phyloP scores from a whole-genome alignment of 768 basidiomycete species.

The Phlebiopsis gigantea region DNA sequence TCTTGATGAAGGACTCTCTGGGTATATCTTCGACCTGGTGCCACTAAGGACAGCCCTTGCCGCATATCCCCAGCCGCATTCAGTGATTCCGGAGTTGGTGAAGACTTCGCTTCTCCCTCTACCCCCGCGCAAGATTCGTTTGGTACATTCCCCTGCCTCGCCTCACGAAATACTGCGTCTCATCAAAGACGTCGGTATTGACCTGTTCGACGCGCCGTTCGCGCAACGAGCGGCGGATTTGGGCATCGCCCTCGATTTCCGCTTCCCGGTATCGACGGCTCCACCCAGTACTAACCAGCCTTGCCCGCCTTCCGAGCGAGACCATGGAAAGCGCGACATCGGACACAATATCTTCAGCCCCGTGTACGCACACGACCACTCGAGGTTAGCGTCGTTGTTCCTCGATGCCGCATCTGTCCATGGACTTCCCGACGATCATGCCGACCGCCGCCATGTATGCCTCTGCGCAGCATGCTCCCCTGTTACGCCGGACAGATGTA shows the following conservation, averaged over 20 bases:
- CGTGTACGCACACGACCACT: constrained; percentile 57
- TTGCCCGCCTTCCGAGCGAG: constrained; percentile 7
- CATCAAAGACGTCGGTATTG: constrained; percentile 60
- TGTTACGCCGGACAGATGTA: constrained; percentile 25
- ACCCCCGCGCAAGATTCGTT: constrained; percentile 52
- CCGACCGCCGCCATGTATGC: constrained; percentile 28
- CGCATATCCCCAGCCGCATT: not conserved
- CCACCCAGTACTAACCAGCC: constrained; percentile 9
- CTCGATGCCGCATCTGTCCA: constrained; percentile 21
- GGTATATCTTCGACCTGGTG: constrained; percentile 68
- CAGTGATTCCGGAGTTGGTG: constrained; percentile 38
- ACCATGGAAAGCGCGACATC: constrained; percentile 35
- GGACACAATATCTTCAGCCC: constrained; percentile 72
- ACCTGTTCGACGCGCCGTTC: constrained; percentile 74
- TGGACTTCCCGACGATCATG: not conserved
- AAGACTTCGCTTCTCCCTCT: constrained; percentile 54
- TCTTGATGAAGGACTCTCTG: constrained; percentile 64
- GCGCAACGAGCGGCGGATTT: constrained; percentile 59
- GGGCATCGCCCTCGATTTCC: constrained; percentile 77
- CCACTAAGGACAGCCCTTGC: constrained; percentile 29
- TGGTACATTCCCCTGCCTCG: constrained; percentile 46
- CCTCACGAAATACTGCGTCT: constrained; percentile 77
- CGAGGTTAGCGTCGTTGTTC: constrained; percentile 40
- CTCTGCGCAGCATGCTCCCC: constrained; percentile 56
- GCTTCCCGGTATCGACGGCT: constrained; percentile 44